These are phyloP conservation scores for Pleurotus platypus DNA, from an alignment of 768 basidiomycete genomes.

Conservation along the genomic window DNA sequence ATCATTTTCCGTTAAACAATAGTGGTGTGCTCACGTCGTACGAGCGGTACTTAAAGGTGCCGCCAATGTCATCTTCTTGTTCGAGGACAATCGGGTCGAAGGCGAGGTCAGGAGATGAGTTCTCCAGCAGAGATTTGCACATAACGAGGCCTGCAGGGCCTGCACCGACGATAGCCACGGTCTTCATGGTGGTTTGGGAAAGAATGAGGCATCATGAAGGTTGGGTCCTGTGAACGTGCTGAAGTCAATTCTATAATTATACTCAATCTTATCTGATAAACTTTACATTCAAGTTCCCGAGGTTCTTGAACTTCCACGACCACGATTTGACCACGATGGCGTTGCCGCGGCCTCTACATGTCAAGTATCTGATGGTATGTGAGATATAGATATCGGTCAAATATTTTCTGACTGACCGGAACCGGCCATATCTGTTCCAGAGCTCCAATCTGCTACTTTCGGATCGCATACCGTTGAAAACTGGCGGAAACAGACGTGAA, in stretches of 20 bases:
- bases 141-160: conserved; percentile 49
- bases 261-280: conserved; percentile 1
- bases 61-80: conserved; percentile 46
- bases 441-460: no score
- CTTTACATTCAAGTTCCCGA: background rate
- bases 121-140: conserved; percentile 45
- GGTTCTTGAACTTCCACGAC: background rate
- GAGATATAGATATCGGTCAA: no score
- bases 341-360: no score
- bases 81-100: conserved; percentile 49
- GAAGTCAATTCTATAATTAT: background rate
- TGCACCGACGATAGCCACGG: conserved; percentile 35
- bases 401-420: no score
- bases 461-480: no score
- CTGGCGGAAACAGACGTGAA: no score
- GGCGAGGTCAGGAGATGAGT: conserved; percentile 30
- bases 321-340: background rate
- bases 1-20: no score
- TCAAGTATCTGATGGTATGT: no score
- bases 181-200: conserved; percentile 21
- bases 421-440: no score
- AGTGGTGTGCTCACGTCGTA: conserved; percentile 31
- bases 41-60: conserved; percentile 47
- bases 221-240: background rate
- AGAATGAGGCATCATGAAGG: background rate